Evolutionary conservation across 2,329 filamentous ascomycete genomes (phyloP), one percentile per base, ranked within the genome.

Genomic region (Hypoxylon sp.): DNA sequence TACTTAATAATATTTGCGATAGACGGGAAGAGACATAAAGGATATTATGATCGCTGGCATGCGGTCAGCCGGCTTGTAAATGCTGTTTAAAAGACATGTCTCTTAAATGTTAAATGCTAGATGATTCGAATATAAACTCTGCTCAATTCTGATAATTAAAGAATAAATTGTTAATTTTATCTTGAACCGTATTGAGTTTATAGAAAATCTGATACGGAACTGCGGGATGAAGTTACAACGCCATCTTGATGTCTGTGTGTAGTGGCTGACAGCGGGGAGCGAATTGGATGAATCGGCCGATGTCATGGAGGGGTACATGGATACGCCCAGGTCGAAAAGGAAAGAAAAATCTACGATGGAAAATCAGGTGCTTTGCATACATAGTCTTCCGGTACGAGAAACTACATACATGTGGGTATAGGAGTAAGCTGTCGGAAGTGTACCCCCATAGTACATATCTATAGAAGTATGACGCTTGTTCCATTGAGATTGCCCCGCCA

Each of bases 301-400:
- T 48, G 58, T 55, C n/a, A 70, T 68, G 67, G 69, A 70, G 67
- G 56, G 66, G 63, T 19, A 50, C n/a, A 26, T 35, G 47, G 26
- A 33, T 35, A 8, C 55, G 56, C 47, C 54, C 13, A 51, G 50
- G 53, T 64, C 62, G 55, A 70, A 68, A 33, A 59, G 62, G 55
- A 64, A 70, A 70, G 64, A 65, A 68, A 70, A 48, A 46, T 58
- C 61, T 14, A 58, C 44, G 24, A 58, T 8, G 19, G 50, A 59
- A 64, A 69, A 71, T 71, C 66, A 69, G 63, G 69, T 71, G 69
- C 69, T 71, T 67, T 64, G 42, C 37, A 44, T 59, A 56, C 54
- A n/a, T n/a, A n/a, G n/a, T 55, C 33, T 44, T 11, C 33, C 13
- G 48, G 53, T 70, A 70, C 67, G 31, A 47, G 19, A 17, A 11